These are phyloP conservation scores for Podila epigama DNA, from an alignment of 192 early-diverging fungal species.

Conservation along the genomic window DNA sequence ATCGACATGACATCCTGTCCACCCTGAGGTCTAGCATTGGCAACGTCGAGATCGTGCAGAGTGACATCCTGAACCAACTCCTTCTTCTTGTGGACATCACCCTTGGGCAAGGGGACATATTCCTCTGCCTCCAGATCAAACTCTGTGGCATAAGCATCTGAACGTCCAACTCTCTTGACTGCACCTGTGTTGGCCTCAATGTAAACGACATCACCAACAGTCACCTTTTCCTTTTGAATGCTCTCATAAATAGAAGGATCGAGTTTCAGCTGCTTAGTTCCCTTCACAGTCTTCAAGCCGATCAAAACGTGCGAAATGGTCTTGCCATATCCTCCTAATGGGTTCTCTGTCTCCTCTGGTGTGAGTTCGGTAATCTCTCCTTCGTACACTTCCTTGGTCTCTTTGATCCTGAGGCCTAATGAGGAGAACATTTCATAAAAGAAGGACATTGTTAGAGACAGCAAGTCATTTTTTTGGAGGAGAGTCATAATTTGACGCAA, in stretches of 20 bases:
- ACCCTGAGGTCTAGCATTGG: slow-evolving; percentile 95
- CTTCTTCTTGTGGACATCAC: slow-evolving; percentile 99
- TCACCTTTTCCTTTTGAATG: slow-evolving; percentile 96
- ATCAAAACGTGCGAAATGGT: slow-evolving; percentile 95
- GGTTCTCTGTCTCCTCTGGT: slow-evolving; percentile 98
- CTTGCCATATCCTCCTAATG: slow-evolving; percentile 97
- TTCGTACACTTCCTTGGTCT: slow-evolving; percentile 99
- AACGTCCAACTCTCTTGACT: slow-evolving; percentile 97
- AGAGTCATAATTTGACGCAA: not conserved
- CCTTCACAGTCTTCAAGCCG: slow-evolving; percentile 98
- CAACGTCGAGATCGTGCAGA: slow-evolving; percentile 96
- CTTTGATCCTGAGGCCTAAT: slow-evolving; percentile 91
- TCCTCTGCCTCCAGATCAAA: slow-evolving; percentile 98
- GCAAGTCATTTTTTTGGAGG: not conserved
- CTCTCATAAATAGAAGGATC: slow-evolving; percentile 98
- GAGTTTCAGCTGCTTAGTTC: slow-evolving; percentile 96
- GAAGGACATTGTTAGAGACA: not conserved
- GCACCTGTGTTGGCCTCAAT: slow-evolving; percentile 97
- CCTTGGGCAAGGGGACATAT: slow-evolving; percentile 97
- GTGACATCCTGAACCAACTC: slow-evolving; percentile 98
- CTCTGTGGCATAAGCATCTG: slow-evolving; percentile 98
- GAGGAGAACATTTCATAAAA: not conserved
- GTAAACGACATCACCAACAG: slow-evolving; percentile 97
- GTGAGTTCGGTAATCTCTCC: slow-evolving; percentile 98
- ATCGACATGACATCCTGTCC: slow-evolving; percentile 98